These are phyloP conservation scores for Hemerocallis citrina DNA, from an alignment of 106 monocot genomes.

Conservation along the genomic window DNA sequence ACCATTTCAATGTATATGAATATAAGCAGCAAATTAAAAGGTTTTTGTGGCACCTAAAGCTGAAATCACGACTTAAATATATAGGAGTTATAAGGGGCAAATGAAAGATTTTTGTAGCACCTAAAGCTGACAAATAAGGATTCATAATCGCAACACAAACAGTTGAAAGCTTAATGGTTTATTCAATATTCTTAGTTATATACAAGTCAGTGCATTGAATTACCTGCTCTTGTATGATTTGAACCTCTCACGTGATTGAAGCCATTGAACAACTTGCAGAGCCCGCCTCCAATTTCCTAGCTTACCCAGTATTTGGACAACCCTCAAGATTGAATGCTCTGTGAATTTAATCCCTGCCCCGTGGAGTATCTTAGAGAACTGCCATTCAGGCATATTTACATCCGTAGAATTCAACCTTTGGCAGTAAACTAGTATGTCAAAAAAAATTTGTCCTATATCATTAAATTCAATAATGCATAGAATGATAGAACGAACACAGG, in stretches of 20 bases:
- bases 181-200: too few relatives aligned
- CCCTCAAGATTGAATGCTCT: slow-evolving; percentile 82
- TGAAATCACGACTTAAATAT: too few relatives aligned
- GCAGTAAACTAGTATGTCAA: slow-evolving; percentile 14
- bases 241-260: slow-evolving; percentile 71
- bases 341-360: slow-evolving; percentile 80
- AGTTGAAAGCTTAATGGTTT: too few relatives aligned
- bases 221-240: slow-evolving; percentile 93
- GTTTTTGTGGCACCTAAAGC: too few relatives aligned
- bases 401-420: slow-evolving; percentile 82
- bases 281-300: slow-evolving; percentile 82
- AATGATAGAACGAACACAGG: background rate
- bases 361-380: slow-evolving; percentile 85
- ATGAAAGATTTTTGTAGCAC: too few relatives aligned
- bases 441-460: background rate
- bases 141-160: too few relatives aligned
- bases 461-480: background rate
- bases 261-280: slow-evolving; percentile 95
- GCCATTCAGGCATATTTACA: slow-evolving; percentile 86
- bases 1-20: too few relatives aligned
- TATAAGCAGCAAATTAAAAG: too few relatives aligned
- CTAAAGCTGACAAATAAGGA: too few relatives aligned
- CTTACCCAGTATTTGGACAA: slow-evolving; percentile 78
- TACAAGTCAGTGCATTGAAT: background rate
- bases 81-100: too few relatives aligned